These are phyloP conservation scores for Scenedesmus sp. DNA, from an alignment of 163 green algal species.

Conservation along the genomic window DNA sequence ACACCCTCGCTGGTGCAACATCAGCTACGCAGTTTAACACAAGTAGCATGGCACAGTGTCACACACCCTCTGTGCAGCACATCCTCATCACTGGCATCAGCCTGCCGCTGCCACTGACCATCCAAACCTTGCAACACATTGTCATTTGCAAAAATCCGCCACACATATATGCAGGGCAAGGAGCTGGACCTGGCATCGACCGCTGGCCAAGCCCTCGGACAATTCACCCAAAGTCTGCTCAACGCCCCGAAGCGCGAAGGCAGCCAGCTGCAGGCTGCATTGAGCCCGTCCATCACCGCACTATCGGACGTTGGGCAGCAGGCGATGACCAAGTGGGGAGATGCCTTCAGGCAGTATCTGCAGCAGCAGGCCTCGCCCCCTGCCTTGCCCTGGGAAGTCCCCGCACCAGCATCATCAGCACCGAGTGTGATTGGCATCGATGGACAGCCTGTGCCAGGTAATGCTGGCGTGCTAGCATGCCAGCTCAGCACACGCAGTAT, in stretches of 20 bases:
- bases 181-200: not conserved
- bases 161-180: not conserved
- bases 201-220: not conserved
- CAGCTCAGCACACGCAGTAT: too few species aligned
- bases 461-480: not conserved
- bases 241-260: not conserved
- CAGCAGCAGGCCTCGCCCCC: not conserved
- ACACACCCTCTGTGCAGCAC: too few species aligned
- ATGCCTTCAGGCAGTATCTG: not conserved
- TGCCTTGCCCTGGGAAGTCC: not conserved
- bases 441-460: not conserved
- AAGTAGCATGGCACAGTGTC: too few species aligned
- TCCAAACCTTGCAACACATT: too few species aligned
- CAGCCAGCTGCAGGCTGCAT: not conserved
- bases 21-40: too few species aligned
- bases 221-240: constrained; percentile 14
- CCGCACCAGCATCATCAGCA: not conserved
- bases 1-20: too few species aligned
- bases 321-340: not conserved
- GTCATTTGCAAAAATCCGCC: too few species aligned
- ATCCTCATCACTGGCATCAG: too few species aligned
- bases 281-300: not conserved
- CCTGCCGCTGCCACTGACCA: too few species aligned
- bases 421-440: not conserved
- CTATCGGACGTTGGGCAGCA: not conserved